phyloP scores from a whole-genome alignment of 805 yeast genomes.

The Candida nonsorbophila region DNA sequence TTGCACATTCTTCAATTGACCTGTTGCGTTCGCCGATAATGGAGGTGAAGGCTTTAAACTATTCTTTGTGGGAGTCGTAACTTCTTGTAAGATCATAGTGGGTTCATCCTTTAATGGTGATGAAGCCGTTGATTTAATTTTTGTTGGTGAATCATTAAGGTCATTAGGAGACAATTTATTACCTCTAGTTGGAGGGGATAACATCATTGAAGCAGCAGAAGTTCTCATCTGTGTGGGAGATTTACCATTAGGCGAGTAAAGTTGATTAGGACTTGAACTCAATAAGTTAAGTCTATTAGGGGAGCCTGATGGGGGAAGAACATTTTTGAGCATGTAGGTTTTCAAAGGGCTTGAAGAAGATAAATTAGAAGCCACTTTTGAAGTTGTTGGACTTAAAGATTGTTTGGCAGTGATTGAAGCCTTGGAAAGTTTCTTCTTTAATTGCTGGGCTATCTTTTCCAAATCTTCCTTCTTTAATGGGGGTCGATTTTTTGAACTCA shows the following conservation, averaged over 20 bases:
- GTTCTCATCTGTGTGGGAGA: conserved; percentile 36
- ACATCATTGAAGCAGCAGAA: conserved; percentile 27
- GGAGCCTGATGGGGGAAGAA: conserved; percentile 9
- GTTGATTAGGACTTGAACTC: conserved; percentile 21
- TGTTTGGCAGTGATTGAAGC: conserved; percentile 43
- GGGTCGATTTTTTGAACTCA: conserved; percentile 20
- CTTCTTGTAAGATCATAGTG: conserved; percentile 14
- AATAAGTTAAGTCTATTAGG: conserved; percentile 14
- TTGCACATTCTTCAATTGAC: conserved; percentile 5
- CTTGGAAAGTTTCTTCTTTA: conserved; percentile 34
- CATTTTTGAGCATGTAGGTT: conserved; percentile 19
- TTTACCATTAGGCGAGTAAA: conserved; percentile 35
- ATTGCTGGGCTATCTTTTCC: conserved; percentile 39
- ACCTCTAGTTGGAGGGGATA: conserved; percentile 33
- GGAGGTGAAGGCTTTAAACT: conserved; percentile 26
- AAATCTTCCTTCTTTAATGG: conserved; percentile 39
- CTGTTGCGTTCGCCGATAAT: conserved; percentile 5
- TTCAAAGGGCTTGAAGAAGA: conserved; percentile 21
- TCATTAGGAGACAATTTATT: conserved; percentile 12
- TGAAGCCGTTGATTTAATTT: conserved; percentile 11
- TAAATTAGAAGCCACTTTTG: conserved; percentile 4
- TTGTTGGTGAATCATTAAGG: conserved; percentile 29
- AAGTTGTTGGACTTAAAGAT: conserved; percentile 14
- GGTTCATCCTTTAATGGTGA: conserved; percentile 11
- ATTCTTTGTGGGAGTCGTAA: conserved; percentile 19